These are phyloP conservation scores for Pleurotus eryngii DNA, from an alignment of 768 basidiomycete species.

Conservation along the genomic window DNA sequence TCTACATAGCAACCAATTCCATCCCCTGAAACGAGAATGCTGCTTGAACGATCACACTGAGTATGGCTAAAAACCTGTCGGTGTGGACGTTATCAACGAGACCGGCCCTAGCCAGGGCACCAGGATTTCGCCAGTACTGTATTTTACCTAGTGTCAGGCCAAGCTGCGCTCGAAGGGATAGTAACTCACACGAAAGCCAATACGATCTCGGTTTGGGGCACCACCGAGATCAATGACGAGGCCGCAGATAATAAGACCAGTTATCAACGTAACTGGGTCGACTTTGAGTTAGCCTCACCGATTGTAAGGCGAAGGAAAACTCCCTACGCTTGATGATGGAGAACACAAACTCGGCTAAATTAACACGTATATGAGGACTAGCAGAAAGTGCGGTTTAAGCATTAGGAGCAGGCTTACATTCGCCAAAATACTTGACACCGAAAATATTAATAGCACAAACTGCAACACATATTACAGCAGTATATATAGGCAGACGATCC, in stretches of 20 bases:
- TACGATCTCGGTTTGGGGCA: constrained; percentile 60
- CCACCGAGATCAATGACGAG: constrained; percentile 79
- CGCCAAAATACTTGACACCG: constrained; percentile 68
- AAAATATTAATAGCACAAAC: constrained; percentile 63
- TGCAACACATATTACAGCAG: constrained; percentile 47
- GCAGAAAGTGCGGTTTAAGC: not conserved
- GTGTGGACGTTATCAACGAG: constrained; percentile 39
- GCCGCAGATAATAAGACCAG: constrained; percentile 55
- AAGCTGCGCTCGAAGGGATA: not conserved
- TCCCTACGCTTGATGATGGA: constrained; percentile 60
- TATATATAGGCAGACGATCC: constrained; percentile 52
- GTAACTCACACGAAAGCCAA: constrained; percentile 59
- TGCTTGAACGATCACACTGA: constrained; percentile 45
- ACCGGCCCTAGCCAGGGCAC: constrained; percentile 46
- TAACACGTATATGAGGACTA: not conserved
- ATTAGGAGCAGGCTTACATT: constrained; percentile 35
- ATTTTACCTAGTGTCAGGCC: not conserved
- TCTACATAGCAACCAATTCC: constrained; percentile 69
- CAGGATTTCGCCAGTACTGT: constrained; percentile 73
- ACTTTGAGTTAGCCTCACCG: not conserved
- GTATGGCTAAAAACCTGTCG: constrained; percentile 43
- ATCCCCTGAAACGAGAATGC: constrained; percentile 79
- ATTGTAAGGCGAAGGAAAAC: too few relatives aligned
- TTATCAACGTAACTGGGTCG: constrained; percentile 51
- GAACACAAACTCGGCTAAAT: constrained; percentile 62